These are phyloP conservation scores for Stemphylium beticola DNA, from an alignment of 2,329 filamentous ascomycete genomes.

Conservation along the genomic window DNA sequence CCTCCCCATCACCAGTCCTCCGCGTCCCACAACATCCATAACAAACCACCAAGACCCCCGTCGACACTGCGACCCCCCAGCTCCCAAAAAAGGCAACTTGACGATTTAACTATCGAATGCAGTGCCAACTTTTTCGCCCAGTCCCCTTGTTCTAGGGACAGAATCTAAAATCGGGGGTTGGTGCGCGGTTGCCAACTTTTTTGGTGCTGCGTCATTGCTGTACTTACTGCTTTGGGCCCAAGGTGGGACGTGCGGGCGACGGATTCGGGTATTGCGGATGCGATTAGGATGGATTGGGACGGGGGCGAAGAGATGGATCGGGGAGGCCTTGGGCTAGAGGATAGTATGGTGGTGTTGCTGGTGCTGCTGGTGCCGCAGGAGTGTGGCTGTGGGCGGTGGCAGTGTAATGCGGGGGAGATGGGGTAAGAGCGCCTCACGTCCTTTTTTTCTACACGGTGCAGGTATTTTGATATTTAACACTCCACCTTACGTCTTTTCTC, in stretches of 20 bases:
- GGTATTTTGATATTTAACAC: no score
- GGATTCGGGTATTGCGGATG: background rate
- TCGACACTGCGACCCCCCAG: background rate
- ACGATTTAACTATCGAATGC: background rate
- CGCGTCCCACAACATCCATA: background rate
- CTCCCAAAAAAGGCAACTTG: background rate
- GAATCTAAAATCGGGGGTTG: no score
- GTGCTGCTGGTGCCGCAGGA: no score
- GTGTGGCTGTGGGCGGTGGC: no score
- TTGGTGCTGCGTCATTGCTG: background rate
- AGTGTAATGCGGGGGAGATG: no score
- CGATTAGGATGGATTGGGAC: no score
- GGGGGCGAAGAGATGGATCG: no score
- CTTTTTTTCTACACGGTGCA: no score
- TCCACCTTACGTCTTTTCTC: no score
- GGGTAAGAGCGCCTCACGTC: no score
- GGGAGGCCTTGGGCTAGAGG: no score
- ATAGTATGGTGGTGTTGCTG: no score
- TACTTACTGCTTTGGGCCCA: background rate
- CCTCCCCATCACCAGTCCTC: background rate
- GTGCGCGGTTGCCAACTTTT: conserved; percentile 3
- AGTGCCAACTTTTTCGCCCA: conserved; percentile 8
- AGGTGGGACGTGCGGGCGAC: background rate
- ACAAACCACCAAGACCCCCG: background rate
- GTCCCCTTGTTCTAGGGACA: background rate